A percentile compares a stretch with the other conserved stretches of the same genome.
These are phyloP conservation scores for Mortierella sp. DNA, from an alignment of 371 early-diverging fungal genomes.

Conservation along the genomic window DNA sequence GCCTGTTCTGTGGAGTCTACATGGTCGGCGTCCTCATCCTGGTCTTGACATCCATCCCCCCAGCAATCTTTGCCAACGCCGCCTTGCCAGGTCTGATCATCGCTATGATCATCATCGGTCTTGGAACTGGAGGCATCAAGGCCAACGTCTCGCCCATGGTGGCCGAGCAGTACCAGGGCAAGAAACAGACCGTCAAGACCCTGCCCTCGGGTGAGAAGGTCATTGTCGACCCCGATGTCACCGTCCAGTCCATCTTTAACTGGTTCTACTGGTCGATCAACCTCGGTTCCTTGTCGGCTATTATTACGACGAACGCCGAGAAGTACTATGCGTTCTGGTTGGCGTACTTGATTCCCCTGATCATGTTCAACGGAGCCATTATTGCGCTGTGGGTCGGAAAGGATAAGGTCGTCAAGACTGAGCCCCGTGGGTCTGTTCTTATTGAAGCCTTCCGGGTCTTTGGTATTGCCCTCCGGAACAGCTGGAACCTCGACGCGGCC, in stretches of 20 bases:
- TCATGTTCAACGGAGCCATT: constrained; percentile 76
- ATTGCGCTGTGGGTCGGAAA: constrained; percentile 68
- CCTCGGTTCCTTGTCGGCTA: constrained; percentile 71
- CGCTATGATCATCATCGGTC: constrained; percentile 79
- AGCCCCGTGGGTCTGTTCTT: constrained; percentile 70
- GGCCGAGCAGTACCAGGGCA: constrained; percentile 74
- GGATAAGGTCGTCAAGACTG: constrained; percentile 67
- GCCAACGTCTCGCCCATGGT: constrained; percentile 80
- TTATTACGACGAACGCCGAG: constrained; percentile 51
- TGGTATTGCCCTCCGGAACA: constrained; percentile 41
- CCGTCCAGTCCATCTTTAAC: constrained; percentile 69
- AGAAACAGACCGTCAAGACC: constrained; percentile 37
- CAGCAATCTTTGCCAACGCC: constrained; percentile 65
- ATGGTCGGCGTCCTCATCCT: constrained; percentile 76
- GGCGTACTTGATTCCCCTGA: constrained; percentile 77
- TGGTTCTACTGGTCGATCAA: constrained; percentile 90
- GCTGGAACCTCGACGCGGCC: constrained; percentile 53
- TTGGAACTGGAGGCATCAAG: constrained; percentile 94
- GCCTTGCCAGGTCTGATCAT: constrained; percentile 77
- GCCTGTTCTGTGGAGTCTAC: constrained; percentile 74
- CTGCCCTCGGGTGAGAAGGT: constrained; percentile 48
- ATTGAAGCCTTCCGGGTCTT: constrained; percentile 44
- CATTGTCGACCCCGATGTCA: constrained; percentile 59
- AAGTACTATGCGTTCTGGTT: constrained; percentile 56
- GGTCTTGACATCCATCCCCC: constrained; percentile 72